Conservation (phyloP, 257 asterid species). For the Handroanthus guayacan region DNA sequence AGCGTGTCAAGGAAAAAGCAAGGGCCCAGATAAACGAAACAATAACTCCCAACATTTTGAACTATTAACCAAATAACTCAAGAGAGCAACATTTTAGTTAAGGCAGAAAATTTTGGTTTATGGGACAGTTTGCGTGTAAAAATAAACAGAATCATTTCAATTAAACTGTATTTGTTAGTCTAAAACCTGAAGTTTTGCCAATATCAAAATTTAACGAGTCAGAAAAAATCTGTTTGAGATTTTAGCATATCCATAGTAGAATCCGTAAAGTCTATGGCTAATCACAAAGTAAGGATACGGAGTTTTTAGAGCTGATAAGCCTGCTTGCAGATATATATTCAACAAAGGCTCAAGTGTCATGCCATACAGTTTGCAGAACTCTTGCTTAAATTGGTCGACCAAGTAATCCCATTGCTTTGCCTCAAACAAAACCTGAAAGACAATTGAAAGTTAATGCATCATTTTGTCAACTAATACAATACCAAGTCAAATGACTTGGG, state of each 20-base stretch:
- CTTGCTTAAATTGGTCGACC: constrained; percentile 93
- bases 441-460: constrained; percentile 12
- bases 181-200: too few relatives aligned
- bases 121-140: too few relatives aligned
- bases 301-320: constrained; percentile 93
- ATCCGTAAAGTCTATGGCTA: not conserved
- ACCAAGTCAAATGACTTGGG: not conserved
- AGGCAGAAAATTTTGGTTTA: constrained; percentile 1
- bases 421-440: constrained; percentile 82
- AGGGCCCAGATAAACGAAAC: not conserved
- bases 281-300: constrained; percentile 80
- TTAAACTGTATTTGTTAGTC: too few relatives aligned
- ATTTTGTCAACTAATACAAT: constrained; percentile 2
- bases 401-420: constrained; percentile 91
- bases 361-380: constrained; percentile 95
- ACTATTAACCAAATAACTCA: constrained; percentile 9
- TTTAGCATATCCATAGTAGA: constrained; percentile 7
- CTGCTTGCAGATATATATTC: constrained; percentile 95
- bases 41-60: constrained; percentile 24
- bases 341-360: constrained; percentile 95
- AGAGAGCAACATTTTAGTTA: constrained; percentile 9
- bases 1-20: constrained; percentile 61
- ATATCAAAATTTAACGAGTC: too few relatives aligned
- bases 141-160: too few relatives aligned
- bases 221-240: not conserved